Percentiles rank a stretch among this genome's conserved stretches.
phyloP scores from a whole-genome alignment of 108 stramenopile species.

The Cyclotella kingstonii region DNA sequence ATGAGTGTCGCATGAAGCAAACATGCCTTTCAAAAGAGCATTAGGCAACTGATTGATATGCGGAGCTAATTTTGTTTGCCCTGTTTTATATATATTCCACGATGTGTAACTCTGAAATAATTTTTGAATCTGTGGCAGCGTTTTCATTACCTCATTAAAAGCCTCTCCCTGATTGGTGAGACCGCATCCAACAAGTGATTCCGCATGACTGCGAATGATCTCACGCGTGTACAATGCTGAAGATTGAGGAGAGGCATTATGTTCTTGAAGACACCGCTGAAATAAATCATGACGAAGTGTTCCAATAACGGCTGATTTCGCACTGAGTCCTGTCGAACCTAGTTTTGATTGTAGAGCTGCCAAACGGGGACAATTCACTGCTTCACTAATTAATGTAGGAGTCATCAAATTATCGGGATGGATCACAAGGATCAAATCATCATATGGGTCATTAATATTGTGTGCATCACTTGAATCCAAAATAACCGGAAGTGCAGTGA shows the following conservation, averaged over 20 bases:
- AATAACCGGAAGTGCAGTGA: conserved; percentile 67
- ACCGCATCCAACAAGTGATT: conserved; percentile 66
- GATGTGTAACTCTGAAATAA: conserved; percentile 62
- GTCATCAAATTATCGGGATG: conserved; percentile 85
- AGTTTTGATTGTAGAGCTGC: conserved; percentile 68
- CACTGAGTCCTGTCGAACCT: conserved; percentile 69
- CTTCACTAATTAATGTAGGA: conserved; percentile 77
- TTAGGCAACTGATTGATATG: not conserved
- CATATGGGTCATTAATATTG: conserved; percentile 41
- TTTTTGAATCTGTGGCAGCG: conserved; percentile 59
- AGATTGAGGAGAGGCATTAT: conserved; percentile 49
- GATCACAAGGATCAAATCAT: conserved; percentile 72
- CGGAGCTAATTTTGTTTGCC: conserved; percentile 1
- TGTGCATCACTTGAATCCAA: conserved; percentile 56
- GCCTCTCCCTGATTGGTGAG: conserved; percentile 52
- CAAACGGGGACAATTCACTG: conserved; percentile 66
- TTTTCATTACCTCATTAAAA: conserved; percentile 57
- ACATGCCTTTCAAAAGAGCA: conserved; percentile 32
- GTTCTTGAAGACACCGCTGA: conserved; percentile 55
- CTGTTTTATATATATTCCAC: conserved; percentile 15
- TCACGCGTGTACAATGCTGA: conserved; percentile 39
- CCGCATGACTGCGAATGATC: conserved; percentile 66
- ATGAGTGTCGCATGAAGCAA: conserved; percentile 20
- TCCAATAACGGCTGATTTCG: conserved; percentile 67
- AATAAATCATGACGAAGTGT: conserved; percentile 85